Conservation (phyloP, 2,329 filamentous ascomycete species). For the Fusarium drepaniforme region DNA sequence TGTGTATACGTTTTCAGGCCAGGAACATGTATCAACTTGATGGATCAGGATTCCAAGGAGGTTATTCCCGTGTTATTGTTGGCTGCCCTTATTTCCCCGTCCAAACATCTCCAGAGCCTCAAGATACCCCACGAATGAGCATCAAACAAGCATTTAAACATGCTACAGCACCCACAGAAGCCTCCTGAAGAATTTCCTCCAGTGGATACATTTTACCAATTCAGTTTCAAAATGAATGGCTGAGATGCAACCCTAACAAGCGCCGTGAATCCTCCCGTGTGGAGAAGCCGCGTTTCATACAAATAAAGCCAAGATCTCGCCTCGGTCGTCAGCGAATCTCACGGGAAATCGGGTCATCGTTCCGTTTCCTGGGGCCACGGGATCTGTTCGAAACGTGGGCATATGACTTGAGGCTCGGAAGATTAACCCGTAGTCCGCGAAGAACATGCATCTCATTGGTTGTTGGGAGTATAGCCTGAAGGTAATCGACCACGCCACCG, state of each 20-base stretch:
- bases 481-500: not conserved
- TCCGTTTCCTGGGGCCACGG: not conserved
- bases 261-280: not conserved
- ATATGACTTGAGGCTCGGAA: not conserved
- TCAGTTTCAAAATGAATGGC: not conserved
- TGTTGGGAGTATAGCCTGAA: not conserved
- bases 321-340: not conserved
- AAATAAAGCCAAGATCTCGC: not conserved
- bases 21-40: not conserved
- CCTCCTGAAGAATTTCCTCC: not conserved
- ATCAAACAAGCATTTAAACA: not conserved
- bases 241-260: not conserved
- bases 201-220: not conserved
- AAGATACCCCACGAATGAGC: slow-evolving; percentile 1
- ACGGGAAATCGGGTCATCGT: not conserved
- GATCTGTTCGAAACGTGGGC: slow-evolving; percentile 1
- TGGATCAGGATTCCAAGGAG: not conserved
- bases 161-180: not conserved
- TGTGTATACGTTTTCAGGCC: too few relatives aligned
- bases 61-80: not conserved
- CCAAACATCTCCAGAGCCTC: not conserved
- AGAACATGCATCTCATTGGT: not conserved
- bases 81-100: not conserved
- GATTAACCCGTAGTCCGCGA: not conserved
- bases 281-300: not conserved